phyloP scores from a whole-genome alignment of 2,329 filamentous ascomycete species.

The Diaporthe citri region DNA sequence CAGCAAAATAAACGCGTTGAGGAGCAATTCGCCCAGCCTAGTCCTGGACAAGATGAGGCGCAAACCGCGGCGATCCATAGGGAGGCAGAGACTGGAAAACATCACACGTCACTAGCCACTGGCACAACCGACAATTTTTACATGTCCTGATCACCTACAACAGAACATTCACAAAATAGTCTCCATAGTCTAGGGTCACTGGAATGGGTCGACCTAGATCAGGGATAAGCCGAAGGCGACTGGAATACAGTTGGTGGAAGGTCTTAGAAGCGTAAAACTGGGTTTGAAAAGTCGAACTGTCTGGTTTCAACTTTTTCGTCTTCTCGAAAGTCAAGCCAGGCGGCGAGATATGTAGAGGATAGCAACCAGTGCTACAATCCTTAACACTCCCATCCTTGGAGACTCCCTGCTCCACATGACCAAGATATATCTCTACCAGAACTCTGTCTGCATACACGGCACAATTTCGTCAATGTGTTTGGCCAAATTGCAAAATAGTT shows the following conservation, averaged over 20 bases:
- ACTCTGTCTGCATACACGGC: too few relatives aligned
- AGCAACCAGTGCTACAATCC: too few relatives aligned
- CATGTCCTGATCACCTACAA: neutral
- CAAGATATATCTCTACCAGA: too few relatives aligned
- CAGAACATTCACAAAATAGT: neutral
- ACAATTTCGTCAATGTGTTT: too few relatives aligned
- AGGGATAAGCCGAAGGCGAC: neutral
- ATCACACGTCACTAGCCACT: neutral
- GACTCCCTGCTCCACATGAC: too few relatives aligned
- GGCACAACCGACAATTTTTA: neutral
- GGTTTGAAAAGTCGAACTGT: neutral
- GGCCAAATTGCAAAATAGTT: too few relatives aligned
- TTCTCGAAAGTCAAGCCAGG: too few relatives aligned
- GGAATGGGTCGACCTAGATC: neutral
- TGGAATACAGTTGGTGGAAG: neutral
- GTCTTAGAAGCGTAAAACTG: neutral
- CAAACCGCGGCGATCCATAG: slow-evolving; percentile 23
- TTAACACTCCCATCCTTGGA: too few relatives aligned
- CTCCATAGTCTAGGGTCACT: too few relatives aligned
- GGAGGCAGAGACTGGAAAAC: neutral
- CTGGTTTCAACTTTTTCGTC: neutral
- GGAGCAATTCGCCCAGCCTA: slow-evolving; percentile 10
- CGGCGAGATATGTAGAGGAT: too few relatives aligned
- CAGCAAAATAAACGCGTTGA: slow-evolving; percentile 35
- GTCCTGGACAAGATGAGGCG: slow-evolving; percentile 5